Evolutionary conservation across 768 basidiomycete species (phyloP).

Genomic region (Auricularia sp.): DNA sequence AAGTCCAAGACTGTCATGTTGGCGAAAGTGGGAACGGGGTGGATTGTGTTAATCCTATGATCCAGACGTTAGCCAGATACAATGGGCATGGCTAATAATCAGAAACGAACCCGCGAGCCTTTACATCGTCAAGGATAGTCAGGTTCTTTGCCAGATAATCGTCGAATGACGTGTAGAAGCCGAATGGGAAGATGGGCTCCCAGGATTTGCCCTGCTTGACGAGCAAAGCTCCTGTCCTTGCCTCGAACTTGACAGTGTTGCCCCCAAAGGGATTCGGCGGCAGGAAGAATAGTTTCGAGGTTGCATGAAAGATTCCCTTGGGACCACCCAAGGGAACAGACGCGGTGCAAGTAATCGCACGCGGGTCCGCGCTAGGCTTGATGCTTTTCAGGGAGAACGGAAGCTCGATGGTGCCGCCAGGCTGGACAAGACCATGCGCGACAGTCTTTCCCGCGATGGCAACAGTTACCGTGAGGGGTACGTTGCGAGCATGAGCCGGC

Average conservation of each 20-base stretch:
- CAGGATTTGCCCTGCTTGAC: slow-evolving; percentile 9
- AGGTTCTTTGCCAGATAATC: slow-evolving; percentile 43
- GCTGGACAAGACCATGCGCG: neutral
- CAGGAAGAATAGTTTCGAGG: slow-evolving; percentile 27
- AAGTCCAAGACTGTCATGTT: slow-evolving; percentile 46
- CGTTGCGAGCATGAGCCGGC: neutral
- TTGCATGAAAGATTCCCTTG: slow-evolving; percentile 34
- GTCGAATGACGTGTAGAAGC: slow-evolving; percentile 59
- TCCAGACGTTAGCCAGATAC: neutral
- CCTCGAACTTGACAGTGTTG: slow-evolving; percentile 18
- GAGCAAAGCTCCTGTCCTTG: slow-evolving; percentile 14
- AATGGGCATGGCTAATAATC: slow-evolving; percentile 8
- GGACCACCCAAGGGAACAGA: neutral
- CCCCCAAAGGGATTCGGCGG: slow-evolving; percentile 23
- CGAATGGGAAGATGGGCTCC: slow-evolving; percentile 50
- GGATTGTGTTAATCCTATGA: slow-evolving; percentile 32
- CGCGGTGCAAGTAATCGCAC: slow-evolving; percentile 17
- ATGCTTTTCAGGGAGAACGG: neutral
- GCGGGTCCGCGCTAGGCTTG: neutral
- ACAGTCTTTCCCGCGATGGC: neutral
- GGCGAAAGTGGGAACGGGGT: slow-evolving; percentile 58
- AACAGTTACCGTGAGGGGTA: neutral
- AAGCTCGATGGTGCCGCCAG: neutral
- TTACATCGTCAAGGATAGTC: slow-evolving; percentile 43
- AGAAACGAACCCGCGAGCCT: slow-evolving; percentile 41